phyloP scores from a whole-genome alignment of 1,284 basidiomycete genomes.

The Filobasidium uniguttulatum region DNA sequence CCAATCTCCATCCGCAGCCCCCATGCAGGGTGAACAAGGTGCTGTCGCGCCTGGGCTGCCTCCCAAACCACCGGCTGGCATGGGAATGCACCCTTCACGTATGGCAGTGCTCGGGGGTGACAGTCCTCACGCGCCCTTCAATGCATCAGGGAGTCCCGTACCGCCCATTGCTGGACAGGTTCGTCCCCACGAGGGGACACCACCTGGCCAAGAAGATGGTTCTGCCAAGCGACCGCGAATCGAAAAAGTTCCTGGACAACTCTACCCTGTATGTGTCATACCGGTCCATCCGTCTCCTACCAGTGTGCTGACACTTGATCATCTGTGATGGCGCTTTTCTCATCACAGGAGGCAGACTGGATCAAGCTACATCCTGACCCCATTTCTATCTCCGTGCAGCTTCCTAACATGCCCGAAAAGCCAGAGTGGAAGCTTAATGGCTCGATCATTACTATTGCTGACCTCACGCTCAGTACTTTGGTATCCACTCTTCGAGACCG shows the following conservation, averaged over 20 bases:
- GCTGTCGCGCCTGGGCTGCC: constrained; percentile 20
- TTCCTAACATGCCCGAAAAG: constrained; percentile 61
- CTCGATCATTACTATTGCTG: constrained; percentile 54
- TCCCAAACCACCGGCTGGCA: constrained; percentile 25
- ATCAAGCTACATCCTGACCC: constrained; percentile 74
- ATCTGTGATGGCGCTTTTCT: constrained; percentile 2
- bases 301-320: constrained; percentile 2
- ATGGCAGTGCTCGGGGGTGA: constrained; percentile 15
- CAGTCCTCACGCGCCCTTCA: constrained; percentile 6
- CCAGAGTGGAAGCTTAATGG: constrained; percentile 88
- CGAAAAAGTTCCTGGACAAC: constrained; percentile 60
- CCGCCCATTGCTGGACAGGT: constrained; percentile 22
- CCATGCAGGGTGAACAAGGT: not conserved
- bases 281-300: not conserved
- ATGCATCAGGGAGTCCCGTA: constrained; percentile 38
- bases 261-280: constrained; percentile 53
- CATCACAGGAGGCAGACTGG: constrained; percentile 50
- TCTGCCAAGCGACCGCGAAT: constrained; percentile 62
- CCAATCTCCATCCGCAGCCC: constrained; percentile 15
- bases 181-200: constrained; percentile 37
- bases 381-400: constrained; percentile 64
- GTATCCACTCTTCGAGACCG: constrained; percentile 78
- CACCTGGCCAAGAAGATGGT: constrained; percentile 44
- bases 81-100: constrained; percentile 13
- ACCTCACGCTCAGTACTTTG: constrained; percentile 63